Evolutionary conservation across 495 filamentous ascomycete genomes (phyloP).

Genomic region (Trichoderma orchidacearum): DNA sequence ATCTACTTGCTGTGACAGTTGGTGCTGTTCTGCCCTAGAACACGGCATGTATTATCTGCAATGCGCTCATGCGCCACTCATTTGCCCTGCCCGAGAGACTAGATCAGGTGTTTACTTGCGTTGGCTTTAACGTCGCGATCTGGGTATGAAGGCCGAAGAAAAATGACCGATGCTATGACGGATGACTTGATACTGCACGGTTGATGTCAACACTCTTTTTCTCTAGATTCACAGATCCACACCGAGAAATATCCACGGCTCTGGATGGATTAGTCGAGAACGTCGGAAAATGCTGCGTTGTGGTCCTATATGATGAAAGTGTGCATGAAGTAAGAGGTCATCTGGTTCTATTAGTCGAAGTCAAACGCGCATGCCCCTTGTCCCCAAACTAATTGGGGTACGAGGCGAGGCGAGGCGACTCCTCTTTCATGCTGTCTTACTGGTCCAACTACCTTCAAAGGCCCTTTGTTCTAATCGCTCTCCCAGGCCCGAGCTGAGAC

Average conservation of each 20-base stretch:
- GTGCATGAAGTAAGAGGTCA: constrained; percentile 1
- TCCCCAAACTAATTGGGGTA: neutral
- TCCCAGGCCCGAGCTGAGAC: neutral
- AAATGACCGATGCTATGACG: neutral
- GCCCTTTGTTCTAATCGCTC: neutral
- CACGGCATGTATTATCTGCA: neutral
- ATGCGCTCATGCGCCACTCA: neutral
- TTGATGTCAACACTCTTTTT: neutral
- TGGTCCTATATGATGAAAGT: neutral
- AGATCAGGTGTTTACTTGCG: neutral
- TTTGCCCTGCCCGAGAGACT: neutral
- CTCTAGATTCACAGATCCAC: neutral
- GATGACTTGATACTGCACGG: neutral
- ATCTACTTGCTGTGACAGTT: neutral
- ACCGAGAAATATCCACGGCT: neutral
- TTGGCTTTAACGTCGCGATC: neutral
- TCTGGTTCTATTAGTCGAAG: neutral
- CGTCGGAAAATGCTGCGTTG: neutral
- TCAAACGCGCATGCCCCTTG: neutral
- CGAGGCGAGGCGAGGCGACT: neutral
- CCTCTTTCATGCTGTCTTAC: neutral
- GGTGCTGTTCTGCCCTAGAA: neutral
- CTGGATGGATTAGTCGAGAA: neutral
- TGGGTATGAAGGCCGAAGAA: neutral
- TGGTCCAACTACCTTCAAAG: neutral